These are phyloP conservation scores for Brassica incana DNA, from an alignment of 345 rosid species.

Conservation along the genomic window DNA sequence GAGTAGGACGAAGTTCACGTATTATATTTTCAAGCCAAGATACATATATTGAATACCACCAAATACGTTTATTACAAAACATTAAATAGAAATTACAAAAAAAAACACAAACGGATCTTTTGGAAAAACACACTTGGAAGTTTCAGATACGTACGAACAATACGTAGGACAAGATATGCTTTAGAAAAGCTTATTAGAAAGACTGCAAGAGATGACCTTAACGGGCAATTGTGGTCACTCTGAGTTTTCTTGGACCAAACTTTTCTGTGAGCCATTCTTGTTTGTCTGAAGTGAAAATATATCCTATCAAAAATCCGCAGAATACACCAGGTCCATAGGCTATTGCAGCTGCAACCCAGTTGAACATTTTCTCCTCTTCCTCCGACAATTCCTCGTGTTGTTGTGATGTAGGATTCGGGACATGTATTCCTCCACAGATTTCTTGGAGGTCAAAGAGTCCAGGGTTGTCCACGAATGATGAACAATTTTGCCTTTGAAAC, in stretches of 20 bases:
- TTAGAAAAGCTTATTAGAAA: neutral
- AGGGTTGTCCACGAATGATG: neutral
- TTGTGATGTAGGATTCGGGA: neutral
- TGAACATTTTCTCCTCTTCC: neutral
- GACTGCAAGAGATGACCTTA: neutral
- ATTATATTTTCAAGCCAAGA: too few species aligned
- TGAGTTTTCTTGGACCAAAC: neutral
- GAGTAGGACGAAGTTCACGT: too few species aligned
- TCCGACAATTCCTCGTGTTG: neutral
- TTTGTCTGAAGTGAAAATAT: neutral
- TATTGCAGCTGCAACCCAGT: slow-evolving; percentile 12
- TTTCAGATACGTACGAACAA: neutral
- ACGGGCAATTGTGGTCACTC: neutral
- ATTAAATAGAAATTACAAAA: neutral
- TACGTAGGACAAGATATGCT: neutral
- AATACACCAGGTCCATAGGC: slow-evolving; percentile 4
- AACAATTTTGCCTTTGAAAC: neutral
- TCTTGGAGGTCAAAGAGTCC: neutral
- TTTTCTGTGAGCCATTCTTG: neutral
- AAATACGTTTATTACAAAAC: neutral
- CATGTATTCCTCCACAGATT: neutral
- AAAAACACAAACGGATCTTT: neutral
- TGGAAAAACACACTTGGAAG: too few species aligned
- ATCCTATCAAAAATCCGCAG: neutral
- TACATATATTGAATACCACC: too few species aligned